Base-by-base conservation (phyloP, 2,329 filamentous ascomycete species). In the Beauveria scarabaeidicola region DNA sequence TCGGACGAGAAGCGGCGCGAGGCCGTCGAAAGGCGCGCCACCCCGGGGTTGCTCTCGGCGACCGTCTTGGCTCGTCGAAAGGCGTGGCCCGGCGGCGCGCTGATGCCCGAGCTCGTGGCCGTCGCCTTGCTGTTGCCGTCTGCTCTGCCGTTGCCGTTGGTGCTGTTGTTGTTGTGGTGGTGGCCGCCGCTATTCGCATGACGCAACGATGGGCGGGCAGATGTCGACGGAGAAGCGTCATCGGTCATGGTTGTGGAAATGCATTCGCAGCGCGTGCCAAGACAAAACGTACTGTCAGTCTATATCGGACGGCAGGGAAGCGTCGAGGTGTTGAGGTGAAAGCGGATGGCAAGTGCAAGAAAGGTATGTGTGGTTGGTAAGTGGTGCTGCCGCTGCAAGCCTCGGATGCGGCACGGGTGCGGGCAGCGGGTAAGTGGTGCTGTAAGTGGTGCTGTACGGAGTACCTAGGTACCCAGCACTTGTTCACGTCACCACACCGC, bases 21-120 rank as follows among this genome's bases (percentile, higher is more conserved):
- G 5, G 64, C 60, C 47, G 56, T 63, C 38, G 66, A 65, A 44
- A 64, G 68, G n/a, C 69, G 68, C 19, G 38, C n/a, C 21, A 38
- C 17, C 29, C 38, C 19, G n/a, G 62, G 58, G n/a, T 4, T 43
- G 36, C 63, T 60, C 36, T 77, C 73, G 60, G 75, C 74, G 52
- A 75, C 66, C 32, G 75, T 77, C 54, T 70, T 71, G 57, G 74
- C 67, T 59, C 77, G 75, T 60, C 77, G 77, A 48, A 78, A 61
- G 48, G 69, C 68, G 63, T 76, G 71, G 44, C 74, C 72, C 36
- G 72, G 47, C 63, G 66, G 61, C 19, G 54, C 61, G 29, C 48
- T 58, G 61, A 60, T 32, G 32, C 55, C 60, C 3, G 62, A 62
- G 51, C 57, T 58, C 32, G 27, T 51, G 7, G n/a, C 58, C 17